Percentiles rank a stretch among this genome's conserved stretches.
Conservation (phyloP, 768 basidiomycete genomes). For the Agaricus blazei region DNA sequence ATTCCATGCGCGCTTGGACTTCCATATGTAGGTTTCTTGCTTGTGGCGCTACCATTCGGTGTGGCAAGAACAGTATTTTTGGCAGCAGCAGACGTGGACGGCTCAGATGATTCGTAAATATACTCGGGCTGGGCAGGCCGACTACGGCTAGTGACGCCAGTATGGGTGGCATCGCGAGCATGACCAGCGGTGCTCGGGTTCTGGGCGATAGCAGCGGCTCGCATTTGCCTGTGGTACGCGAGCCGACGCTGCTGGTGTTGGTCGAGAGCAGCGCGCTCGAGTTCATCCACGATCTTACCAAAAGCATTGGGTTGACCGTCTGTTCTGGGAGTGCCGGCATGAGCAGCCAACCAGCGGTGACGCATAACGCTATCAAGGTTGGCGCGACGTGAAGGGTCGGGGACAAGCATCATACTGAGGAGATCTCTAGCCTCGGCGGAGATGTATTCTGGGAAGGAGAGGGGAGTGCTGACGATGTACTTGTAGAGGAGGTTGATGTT, state of each 20-base stretch:
- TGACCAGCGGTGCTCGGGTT: conserved; percentile 34
- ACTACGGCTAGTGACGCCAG: conserved; percentile 38
- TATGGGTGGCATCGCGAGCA: conserved; percentile 42
- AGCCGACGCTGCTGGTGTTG: conserved; percentile 81
- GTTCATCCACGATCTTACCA: conserved; percentile 65
- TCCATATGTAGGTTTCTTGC: conserved; percentile 21
- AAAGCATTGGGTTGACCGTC: conserved; percentile 44
- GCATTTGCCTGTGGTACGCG: conserved; percentile 80
- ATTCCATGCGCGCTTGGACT: conserved; percentile 32
- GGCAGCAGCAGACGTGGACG: conserved; percentile 26
- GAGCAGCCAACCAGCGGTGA: conserved; percentile 80
- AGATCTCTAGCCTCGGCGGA: conserved; percentile 79
- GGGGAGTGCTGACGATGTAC: conserved; percentile 95
- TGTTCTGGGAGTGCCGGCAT: conserved; percentile 35
- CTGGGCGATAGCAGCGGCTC: conserved; percentile 34
- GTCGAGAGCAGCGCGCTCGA: conserved; percentile 78
- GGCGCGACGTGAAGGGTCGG: conserved; percentile 79
- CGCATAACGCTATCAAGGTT: conserved; percentile 75
- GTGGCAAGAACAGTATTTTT: conserved; percentile 19
- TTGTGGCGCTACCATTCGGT: conserved; percentile 19
- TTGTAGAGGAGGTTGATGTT: conserved; percentile 99
- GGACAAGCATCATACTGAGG: conserved; percentile 89
- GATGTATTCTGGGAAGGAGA: conserved; percentile 96
- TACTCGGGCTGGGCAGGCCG: conserved; percentile 67
- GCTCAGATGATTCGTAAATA: conserved; percentile 67